Evolutionary conservation across 2,329 filamentous ascomycete genomes (phyloP).

Genomic region (Aureobasidium sp.): DNA sequence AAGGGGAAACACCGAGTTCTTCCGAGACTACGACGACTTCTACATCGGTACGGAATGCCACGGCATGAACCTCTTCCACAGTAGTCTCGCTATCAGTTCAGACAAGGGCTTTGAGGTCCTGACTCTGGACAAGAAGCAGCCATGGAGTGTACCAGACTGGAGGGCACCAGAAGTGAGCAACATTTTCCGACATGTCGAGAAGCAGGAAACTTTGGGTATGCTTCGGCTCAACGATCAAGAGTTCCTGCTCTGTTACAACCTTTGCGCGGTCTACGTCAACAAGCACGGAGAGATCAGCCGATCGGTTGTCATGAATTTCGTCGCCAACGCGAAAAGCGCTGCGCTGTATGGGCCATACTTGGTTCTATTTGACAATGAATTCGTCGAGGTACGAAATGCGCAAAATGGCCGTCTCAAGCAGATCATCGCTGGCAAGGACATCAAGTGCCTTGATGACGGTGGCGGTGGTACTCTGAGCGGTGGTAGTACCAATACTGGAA

Average conservation of each 20-base stretch:
- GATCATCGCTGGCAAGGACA: constrained; percentile 86
- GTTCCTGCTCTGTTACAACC: constrained; percentile 88
- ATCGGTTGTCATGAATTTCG: constrained; percentile 96
- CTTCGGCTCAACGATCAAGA: constrained; percentile 84
- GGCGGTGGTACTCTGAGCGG: constrained; percentile 51
- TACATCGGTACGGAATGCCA: constrained; percentile 95
- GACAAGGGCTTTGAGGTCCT: constrained; percentile 91
- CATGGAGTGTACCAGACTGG: constrained; percentile 87
- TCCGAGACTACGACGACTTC: constrained; percentile 97
- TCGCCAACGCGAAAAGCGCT: constrained; percentile 81
- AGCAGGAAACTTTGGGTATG: constrained; percentile 87
- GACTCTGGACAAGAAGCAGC: constrained; percentile 93
- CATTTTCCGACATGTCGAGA: constrained; percentile 75
- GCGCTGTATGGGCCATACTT: constrained; percentile 90
- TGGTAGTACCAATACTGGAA: constrained; percentile 37
- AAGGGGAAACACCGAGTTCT: constrained; percentile 79
- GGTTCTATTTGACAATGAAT: constrained; percentile 89
- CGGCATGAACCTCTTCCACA: constrained; percentile 92
- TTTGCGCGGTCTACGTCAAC: constrained; percentile 96
- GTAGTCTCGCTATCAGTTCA: constrained; percentile 84
- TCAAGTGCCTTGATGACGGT: constrained; percentile 84
- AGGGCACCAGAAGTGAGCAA: constrained; percentile 70
- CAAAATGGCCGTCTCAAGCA: constrained; percentile 90
- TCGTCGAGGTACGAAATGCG: constrained; percentile 93
- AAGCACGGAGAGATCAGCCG: constrained; percentile 95